Conservation (phyloP, 768 basidiomycete species). For the Xerocomus spinulosus region DNA sequence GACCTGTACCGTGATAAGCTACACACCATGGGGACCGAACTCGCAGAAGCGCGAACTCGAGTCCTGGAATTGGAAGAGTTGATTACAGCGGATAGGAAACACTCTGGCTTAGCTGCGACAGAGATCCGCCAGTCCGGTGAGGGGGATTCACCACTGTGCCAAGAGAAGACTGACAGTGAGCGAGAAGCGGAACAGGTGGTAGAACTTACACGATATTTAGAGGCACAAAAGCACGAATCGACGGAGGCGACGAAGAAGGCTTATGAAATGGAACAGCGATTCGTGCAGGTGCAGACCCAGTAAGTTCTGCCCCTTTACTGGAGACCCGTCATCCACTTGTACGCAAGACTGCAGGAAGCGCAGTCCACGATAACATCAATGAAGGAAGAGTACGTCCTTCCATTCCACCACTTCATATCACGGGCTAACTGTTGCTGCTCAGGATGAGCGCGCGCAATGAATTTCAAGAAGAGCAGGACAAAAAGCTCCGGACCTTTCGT, state of each 20-base stretch:
- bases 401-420: constrained; percentile 14
- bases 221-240: constrained; percentile 29
- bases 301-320: constrained; percentile 2
- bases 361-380: constrained; percentile 24
- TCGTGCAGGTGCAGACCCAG: constrained; percentile 21
- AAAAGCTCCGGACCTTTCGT: constrained; percentile 28
- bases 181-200: constrained; percentile 19
- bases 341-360: constrained; percentile 24
- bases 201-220: constrained; percentile 21
- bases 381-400: constrained; percentile 30
- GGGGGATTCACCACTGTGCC: not conserved
- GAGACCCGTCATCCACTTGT: constrained; percentile 10
- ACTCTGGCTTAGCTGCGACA: constrained; percentile 16
- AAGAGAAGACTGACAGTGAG: constrained; percentile 13
- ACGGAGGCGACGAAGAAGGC: constrained; percentile 18
- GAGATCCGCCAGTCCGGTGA: constrained; percentile 26
- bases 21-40: constrained; percentile 37
- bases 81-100: constrained; percentile 19
- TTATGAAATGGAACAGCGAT: constrained; percentile 27
- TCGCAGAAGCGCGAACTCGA: constrained; percentile 40
- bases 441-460: constrained; percentile 24
- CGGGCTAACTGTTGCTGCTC: constrained; percentile 6
- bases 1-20: constrained; percentile 47
- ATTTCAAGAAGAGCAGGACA: constrained; percentile 20
- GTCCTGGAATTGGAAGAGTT: constrained; percentile 35